Evolutionary conservation across 345 rosid genomes (phyloP), one percentile per base, ranked within the genome.

Genomic region (Arabis alpina): DNA sequence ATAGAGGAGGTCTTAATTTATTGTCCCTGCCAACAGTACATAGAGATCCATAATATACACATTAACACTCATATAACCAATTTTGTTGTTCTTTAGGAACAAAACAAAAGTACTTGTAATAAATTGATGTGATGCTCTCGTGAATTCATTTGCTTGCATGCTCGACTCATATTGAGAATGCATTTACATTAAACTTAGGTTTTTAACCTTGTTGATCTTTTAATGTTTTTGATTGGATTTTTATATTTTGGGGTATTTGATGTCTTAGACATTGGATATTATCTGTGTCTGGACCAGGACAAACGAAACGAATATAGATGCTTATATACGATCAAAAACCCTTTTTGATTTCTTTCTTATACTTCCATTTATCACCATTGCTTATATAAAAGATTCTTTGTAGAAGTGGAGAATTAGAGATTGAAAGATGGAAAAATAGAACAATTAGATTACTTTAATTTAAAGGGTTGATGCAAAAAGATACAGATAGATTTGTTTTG

Each of bases 371-470:
- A n/a, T 73, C 77, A 64, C 60, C 36, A 64, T 42, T 49, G 23
- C 66, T 63, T 57, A 57, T 65, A 41, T 49, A 40, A 57, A 57
- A 73, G 66, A 73, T 65, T 65, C 77, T 65, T 24, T 73, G 14
- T 30, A n/a, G 60, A 57, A 57, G 66, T 66, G 72, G 77, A 39
- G 61, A 58, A 47, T 64, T 55, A 55, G 50, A 19, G 43, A 72
- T 54, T 45, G 64, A 72, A 53, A 42, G 52, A 66, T 66, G 30
- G 52, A 66, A 42, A 66, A 15, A 62, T 52, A 54, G 34, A 71
- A 54, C 41, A 45, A 43, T 54, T 48, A 54, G 10, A 23, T 12
- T 32, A n/a, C 45, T 61, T 71, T 61, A 36, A 24, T 54, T 32
- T 43, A 52, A 53, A 28, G 62, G 19, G 8, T 52, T 54, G 54